These are phyloP conservation scores for Imleria badia DNA, from an alignment of 768 basidiomycete species.

Conservation along the genomic window DNA sequence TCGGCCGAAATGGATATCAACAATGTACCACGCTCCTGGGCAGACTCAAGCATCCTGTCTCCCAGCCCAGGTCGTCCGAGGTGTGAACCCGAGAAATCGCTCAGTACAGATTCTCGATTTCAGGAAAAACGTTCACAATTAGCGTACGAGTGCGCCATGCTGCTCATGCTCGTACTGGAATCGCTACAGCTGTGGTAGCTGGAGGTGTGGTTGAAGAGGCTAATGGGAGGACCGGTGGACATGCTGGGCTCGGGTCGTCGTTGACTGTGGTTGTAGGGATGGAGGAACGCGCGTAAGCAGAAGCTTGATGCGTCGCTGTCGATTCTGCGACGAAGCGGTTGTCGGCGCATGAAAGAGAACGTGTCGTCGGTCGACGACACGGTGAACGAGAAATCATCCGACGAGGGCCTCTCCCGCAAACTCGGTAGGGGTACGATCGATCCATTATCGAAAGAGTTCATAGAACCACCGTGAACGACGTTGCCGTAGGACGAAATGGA, in stretches of 20 bases:
- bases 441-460: conserved; percentile 76
- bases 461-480: conserved; percentile 57
- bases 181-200: conserved; percentile 54
- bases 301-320: conserved; percentile 80
- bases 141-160: conserved; percentile 56
- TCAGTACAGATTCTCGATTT: conserved; percentile 65
- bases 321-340: conserved; percentile 49
- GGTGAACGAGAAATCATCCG: conserved; percentile 58
- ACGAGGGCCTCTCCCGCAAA: conserved; percentile 52
- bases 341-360: conserved; percentile 56
- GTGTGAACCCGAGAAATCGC: conserved; percentile 58
- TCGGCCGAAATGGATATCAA: conserved; percentile 67
- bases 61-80: conserved; percentile 73
- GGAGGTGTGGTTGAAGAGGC: conserved; percentile 68
- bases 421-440: conserved; percentile 38
- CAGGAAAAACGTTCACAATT: conserved; percentile 57
- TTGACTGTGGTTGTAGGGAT: conserved; percentile 48
- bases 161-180: conserved; percentile 58
- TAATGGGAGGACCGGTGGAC: conserved; percentile 65
- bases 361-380: conserved; percentile 68
- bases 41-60: conserved; percentile 84
- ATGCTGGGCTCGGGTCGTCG: conserved; percentile 60
- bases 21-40: conserved; percentile 49
- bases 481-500: conserved; percentile 79
- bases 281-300: conserved; percentile 49